Evolutionary conservation across 2,329 filamentous ascomycete species (phyloP).

Genomic region (Pseudogymnoascus sp.): DNA sequence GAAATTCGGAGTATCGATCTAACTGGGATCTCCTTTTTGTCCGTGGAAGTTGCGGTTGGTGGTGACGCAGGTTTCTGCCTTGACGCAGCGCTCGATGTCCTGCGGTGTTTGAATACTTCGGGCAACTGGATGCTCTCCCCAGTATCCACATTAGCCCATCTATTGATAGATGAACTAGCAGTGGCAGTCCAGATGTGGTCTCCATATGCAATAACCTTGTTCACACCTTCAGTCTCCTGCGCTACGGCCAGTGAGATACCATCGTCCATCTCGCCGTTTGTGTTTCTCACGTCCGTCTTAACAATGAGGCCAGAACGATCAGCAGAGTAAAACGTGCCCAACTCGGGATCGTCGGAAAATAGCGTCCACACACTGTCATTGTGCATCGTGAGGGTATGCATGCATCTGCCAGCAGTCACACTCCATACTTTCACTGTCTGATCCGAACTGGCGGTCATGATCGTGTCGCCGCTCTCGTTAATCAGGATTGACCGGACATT

Average conservation of each 20-base stretch:
- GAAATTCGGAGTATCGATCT: conserved; percentile 76
- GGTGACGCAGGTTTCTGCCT: conserved; percentile 32
- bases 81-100: conserved; percentile 39
- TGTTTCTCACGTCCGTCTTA: conserved; percentile 81
- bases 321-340: conserved; percentile 89
- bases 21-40: conserved; percentile 64
- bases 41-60: conserved; percentile 28
- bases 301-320: conserved; percentile 90
- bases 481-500: conserved; percentile 88
- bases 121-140: conserved; percentile 61
- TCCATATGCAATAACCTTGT: conserved; percentile 50
- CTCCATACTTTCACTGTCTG: conserved; percentile 99
- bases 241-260: conserved; percentile 85
- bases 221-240: conserved; percentile 82
- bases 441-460: conserved; percentile 91
- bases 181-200: conserved; percentile 64
- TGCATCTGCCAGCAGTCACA: conserved; percentile 86
- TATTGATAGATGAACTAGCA: conserved; percentile 65
- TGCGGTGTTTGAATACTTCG: conserved; percentile 43
- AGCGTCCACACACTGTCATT: conserved; percentile 97
- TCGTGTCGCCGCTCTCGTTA: conserved; percentile 79
- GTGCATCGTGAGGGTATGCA: conserved; percentile 98
- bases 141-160: conserved; percentile 75
- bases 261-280: conserved; percentile 69
- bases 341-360: conserved; percentile 76